Base-by-base conservation (phyloP, 1,284 basidiomycete species). In the Apiotrichum sp. region DNA sequence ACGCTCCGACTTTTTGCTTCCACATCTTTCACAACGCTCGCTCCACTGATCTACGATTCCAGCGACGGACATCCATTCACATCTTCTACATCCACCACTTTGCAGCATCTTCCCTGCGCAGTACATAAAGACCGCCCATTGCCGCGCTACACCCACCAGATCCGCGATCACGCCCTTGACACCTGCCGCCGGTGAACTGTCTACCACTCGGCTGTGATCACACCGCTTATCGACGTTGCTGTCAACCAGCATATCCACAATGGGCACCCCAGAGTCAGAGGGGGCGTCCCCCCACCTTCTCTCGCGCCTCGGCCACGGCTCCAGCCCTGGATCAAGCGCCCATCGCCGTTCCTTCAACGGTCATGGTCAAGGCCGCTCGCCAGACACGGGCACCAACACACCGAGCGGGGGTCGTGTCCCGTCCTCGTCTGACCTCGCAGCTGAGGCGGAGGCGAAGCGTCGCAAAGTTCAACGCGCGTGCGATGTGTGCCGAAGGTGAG, bases 381-480 rank as follows among this genome's bases (percentile, higher is more conserved):
- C 49, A 1, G 49, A 50, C 49, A 8, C 41, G 32, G 39, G 48
- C 47, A 22, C 35, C 48, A 8, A 39, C 14, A 38, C 50, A 16
- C 13, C 36, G 36, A 38, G 13, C 36, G 9, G 36, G 2, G 50
- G 39, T 7, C 55, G 52, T 10, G 55, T 53, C 5, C 53, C 56
- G 8, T 45, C 53, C 2, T 47, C 48, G 8, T 31, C 50, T 14
- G 60, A 61, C 33, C 49, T 61, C n/a, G 61, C 61, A 0, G 61
- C 61, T 10, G 61, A 62, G 50, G 61, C 61, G 8, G 61, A 62
- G 56, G 61, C 61, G 10, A 62, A 62, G 39, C 52, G 61, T n/a
- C 50, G 61, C 6, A 62, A 62, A 32, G 61, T 62, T 11, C 64
- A 75, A 67, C 65, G 76, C 49, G 76, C 76, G 7, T 77, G 76